Base-by-base conservation (phyloP, 108 stramenopile genomes). In the Skeletonema costatum region DNA sequence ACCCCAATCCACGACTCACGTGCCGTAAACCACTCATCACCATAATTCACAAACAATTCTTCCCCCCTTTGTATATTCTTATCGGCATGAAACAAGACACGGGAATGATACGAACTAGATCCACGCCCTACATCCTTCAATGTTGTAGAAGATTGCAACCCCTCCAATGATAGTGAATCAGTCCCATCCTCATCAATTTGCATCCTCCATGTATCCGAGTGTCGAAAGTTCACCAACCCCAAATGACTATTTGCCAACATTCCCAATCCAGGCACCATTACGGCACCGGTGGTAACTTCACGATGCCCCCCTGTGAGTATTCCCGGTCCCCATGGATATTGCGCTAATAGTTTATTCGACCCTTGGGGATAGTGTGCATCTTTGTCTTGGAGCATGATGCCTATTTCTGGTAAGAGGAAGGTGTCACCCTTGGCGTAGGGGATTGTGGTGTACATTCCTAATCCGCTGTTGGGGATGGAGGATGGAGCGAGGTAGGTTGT, bases 21-120 rank as follows among this genome's bases (percentile, higher is more conserved):
- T 13, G 42, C 30, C 17, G 50, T 17, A 60, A 93, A 51, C 89
- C 89, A 94, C 19, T 76, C 44, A 10, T 80, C 72, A 0, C 93
- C 93, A 70, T 94, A 94, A 63, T 77, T 73, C 10, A 90, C 91
- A 69, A 88, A 86, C 16, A 94, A 80, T 73, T 94, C 93, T 77
- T 95, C 94, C 30, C 81, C 87, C 87, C 9, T 9, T 32, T 73
- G 76, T 60, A 94, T 78, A 38, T 79, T 16, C 17, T 74, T 41
- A 4, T 11, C 50, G 0, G 85, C 77, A 16, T 62, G 25, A 32
- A 85, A 71, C 2, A 14, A 6, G 3, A 85, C 72, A 32, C 73
- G 70, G 3, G 68, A 16, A 72, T 89, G 89, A 19, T 65, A 67
- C 32, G 89, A 77, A 48, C 59, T 50, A 5, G 91, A 87, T 39